Evolutionary conservation across 495 filamentous ascomycete species (phyloP).

Genomic region (Bombardia bombarda): DNA sequence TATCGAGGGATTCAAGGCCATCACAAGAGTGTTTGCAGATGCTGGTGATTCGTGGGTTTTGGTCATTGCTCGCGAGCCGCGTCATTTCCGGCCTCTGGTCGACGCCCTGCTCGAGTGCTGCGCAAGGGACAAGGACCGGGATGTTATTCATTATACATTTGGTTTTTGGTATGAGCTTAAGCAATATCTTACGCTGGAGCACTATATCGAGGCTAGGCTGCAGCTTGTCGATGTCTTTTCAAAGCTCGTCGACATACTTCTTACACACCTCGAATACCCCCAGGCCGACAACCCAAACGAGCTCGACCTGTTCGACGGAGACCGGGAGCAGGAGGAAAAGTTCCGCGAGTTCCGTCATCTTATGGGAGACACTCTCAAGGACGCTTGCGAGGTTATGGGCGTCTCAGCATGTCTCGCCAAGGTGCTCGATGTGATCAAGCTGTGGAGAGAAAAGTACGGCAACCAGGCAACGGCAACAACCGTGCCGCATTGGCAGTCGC

Average conservation of each 20-base stretch:
- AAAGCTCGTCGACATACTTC: conserved; percentile 85
- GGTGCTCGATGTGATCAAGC: conserved; percentile 71
- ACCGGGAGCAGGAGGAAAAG: conserved; percentile 92
- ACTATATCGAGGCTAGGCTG: conserved; percentile 73
- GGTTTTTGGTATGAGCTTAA: conserved; percentile 98
- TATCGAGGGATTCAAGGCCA: conserved; percentile 75
- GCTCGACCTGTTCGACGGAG: conserved; percentile 85
- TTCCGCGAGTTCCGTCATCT: conserved; percentile 93
- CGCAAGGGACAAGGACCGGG: conserved; percentile 74
- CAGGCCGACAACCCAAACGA: conserved; percentile 63
- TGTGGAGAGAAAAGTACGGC: conserved; percentile 79
- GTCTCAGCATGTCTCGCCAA: conserved; percentile 84
- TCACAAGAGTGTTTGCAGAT: conserved; percentile 85
- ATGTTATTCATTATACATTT: conserved; percentile 87
- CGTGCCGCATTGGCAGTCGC: conserved; percentile 95
- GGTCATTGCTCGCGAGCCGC: conserved; percentile 74
- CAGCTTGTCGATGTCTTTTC: conserved; percentile 72
- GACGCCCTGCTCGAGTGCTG: conserved; percentile 87
- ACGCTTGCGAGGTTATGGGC: conserved; percentile 92
- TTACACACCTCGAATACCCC: conserved; percentile 86
- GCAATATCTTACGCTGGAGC: conserved; percentile 84
- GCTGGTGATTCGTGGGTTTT: conserved; percentile 93
- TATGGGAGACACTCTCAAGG: conserved; percentile 98
- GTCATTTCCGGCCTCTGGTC: conserved; percentile 76
- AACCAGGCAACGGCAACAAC: conserved; percentile 57